Evolutionary conservation across 208 protist species (phyloP).

Genomic region (Novymonas esmeraldas): DNA sequence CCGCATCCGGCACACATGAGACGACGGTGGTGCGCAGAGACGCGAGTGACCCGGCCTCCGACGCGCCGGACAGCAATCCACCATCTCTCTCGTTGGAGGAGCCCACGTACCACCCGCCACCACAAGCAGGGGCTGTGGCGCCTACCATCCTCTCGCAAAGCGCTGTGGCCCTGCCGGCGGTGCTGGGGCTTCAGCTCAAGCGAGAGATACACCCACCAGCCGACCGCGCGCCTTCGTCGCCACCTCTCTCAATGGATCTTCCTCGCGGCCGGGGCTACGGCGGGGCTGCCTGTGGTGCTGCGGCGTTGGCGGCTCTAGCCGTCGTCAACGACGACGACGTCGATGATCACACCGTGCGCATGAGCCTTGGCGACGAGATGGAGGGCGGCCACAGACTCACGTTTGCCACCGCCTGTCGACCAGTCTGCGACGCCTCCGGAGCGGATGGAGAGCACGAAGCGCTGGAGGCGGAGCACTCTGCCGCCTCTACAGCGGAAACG

Average conservation of each 20-base stretch:
- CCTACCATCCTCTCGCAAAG: neutral
- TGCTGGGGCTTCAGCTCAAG: neutral
- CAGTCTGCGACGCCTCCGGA: neutral
- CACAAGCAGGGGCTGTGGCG: neutral
- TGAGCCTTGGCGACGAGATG: neutral
- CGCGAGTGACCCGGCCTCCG: neutral
- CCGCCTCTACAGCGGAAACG: constrained; percentile 10
- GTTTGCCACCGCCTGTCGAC: neutral
- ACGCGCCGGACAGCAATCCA: neutral
- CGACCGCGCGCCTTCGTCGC: neutral
- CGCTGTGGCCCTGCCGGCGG: neutral
- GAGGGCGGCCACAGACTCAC: neutral
- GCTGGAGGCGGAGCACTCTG: neutral
- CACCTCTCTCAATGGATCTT: neutral
- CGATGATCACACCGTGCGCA: constrained; percentile 11
- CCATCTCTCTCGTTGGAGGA: neutral
- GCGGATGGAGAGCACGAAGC: neutral
- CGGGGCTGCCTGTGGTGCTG: too few relatives aligned
- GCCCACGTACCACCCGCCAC: neutral
- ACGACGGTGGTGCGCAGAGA: neutral
- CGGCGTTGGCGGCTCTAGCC: too few relatives aligned
- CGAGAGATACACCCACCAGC: neutral
- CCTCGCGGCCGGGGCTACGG: neutral
- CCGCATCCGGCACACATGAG: neutral
- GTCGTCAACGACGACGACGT: neutral